Base-by-base conservation (phyloP, 352 stramenopile genomes). In the Globisporangium yorkense region DNA sequence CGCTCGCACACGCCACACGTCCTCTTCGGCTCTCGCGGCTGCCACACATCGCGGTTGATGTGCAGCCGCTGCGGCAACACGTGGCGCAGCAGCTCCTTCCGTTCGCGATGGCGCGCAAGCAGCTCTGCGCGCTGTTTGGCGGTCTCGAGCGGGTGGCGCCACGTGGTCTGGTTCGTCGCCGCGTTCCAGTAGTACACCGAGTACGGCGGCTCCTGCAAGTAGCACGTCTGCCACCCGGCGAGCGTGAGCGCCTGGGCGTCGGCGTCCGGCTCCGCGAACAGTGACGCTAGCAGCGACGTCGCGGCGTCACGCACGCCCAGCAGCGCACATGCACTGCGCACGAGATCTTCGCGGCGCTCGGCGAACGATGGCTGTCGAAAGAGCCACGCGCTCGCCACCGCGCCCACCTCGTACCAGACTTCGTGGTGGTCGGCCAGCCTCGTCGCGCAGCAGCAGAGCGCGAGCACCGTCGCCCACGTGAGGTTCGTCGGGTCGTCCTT, bases 181-280 rank as follows among this genome's bases (percentile, higher is more conserved):
- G 72, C 63, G 44, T 87, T 88, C 74, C 74, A 88, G 47, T 82
- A 88, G 63, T 88, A 88, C 5, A 68, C 65, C 9, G 75, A 74
- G 56, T 84, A 88, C 9, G 78, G 78, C 20, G 78, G 75, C 48
- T 84, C 71, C 46, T 84, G 62, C 12, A 88, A 33, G 43, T 72
- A 84, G 33, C 64, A 80, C 2, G 66, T 63, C 47, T 85, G 76
- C 78, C 78, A 88, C 43, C 84, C 69, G n/a, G 70, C 66, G 18
- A 85, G 52, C 7, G 55, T 59, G 20, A 56, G 50, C 43, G 57
- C 58, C 4, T 57, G 58, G n/a, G 59, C 46, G 35, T 80, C 70
- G 13, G 20, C 43, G n/a, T 66, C 65, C 20, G 63, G 61, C 47
- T 76, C 49, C 0, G 65, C 50, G 29, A 88, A 88, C 5, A 84